Evolutionary conservation across 441 rosid species (phyloP).

Genomic region (Bruguiera hainesii): DNA sequence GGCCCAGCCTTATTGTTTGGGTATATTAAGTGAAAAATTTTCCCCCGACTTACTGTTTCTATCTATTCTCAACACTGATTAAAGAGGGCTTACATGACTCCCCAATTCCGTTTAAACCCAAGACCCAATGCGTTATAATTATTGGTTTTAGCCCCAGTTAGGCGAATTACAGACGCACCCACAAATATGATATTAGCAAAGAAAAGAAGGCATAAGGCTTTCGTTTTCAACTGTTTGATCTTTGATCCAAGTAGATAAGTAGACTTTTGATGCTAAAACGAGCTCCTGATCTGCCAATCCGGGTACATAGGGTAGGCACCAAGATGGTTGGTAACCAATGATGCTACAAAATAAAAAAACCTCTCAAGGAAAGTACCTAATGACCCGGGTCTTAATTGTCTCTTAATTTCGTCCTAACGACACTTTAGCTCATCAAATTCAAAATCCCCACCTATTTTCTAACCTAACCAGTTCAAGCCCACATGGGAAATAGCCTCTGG

Average conservation of each 20-base stretch:
- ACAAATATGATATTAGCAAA: not conserved
- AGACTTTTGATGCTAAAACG: not conserved
- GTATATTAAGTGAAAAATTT: too few relatives aligned
- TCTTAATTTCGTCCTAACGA: not conserved
- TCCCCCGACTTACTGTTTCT: too few relatives aligned
- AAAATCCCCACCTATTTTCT: slow-evolving; percentile 21
- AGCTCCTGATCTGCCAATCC: not conserved
- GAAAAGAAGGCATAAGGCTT: not conserved
- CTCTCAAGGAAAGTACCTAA: not conserved
- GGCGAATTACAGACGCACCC: too few relatives aligned
- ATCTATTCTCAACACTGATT: too few relatives aligned
- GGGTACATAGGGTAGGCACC: not conserved
- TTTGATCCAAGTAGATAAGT: too few relatives aligned
- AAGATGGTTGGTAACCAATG: not conserved
- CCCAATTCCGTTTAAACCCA: too few relatives aligned
- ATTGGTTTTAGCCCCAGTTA: too few relatives aligned
- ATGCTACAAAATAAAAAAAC: not conserved
- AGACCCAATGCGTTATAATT: too few relatives aligned
- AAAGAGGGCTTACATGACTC: too few relatives aligned
- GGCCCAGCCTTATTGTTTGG: too few relatives aligned
- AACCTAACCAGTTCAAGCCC: not conserved
- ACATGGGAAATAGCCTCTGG: too few relatives aligned
- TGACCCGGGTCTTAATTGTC: too few relatives aligned
- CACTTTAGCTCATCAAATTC: slow-evolving; percentile 23
- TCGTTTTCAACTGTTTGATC: not conserved